Conservation (phyloP, 1,284 basidiomycete species). For the Rhodotorula sp. region DNA sequence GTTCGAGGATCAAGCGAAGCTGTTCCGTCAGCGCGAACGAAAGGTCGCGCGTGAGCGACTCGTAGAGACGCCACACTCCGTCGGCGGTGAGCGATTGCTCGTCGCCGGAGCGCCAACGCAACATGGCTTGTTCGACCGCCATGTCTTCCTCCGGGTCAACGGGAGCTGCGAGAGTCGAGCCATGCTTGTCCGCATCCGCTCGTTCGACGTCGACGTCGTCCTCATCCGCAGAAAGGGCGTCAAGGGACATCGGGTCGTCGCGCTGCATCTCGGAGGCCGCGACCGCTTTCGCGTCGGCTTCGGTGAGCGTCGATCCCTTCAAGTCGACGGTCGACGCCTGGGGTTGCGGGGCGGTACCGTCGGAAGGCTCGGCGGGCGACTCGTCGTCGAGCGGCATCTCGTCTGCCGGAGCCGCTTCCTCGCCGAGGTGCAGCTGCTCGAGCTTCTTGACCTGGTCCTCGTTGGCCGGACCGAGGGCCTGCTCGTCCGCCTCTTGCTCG, state of each 20-base stretch:
- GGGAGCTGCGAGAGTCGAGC: conserved; percentile 31
- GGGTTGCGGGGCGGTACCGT: conserved; percentile 17
- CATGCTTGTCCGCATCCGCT: conserved; percentile 57
- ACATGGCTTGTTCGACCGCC: conserved; percentile 60
- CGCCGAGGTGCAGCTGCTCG: conserved; percentile 72
- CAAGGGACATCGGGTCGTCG: conserved; percentile 5
- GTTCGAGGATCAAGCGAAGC: conserved; percentile 92
- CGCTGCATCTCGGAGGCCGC: conserved; percentile 35
- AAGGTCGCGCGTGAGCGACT: conserved; percentile 83
- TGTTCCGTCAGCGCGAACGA: conserved; percentile 93
- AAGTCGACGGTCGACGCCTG: conserved; percentile 19
- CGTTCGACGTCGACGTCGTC: conserved; percentile 44
- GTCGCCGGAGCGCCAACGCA: conserved; percentile 66
- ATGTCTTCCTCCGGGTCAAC: conserved; percentile 41
- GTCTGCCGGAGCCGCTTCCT: conserved; percentile 55
- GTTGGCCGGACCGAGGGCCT: conserved; percentile 83
- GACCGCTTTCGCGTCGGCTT: conserved; percentile 38
- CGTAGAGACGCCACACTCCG: conserved; percentile 86
- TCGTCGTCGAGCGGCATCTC: conserved; percentile 45
- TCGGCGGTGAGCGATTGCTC: conserved; percentile 63
- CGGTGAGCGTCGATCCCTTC: conserved; percentile 36
- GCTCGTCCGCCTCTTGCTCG: conserved; percentile 72
- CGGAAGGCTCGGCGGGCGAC: neutral
- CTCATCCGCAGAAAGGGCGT: conserved; percentile 46
- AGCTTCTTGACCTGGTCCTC: conserved; percentile 81